Conservation (phyloP, 202 grass and related monocot species). For the Dendrocalamus latiflorus region DNA sequence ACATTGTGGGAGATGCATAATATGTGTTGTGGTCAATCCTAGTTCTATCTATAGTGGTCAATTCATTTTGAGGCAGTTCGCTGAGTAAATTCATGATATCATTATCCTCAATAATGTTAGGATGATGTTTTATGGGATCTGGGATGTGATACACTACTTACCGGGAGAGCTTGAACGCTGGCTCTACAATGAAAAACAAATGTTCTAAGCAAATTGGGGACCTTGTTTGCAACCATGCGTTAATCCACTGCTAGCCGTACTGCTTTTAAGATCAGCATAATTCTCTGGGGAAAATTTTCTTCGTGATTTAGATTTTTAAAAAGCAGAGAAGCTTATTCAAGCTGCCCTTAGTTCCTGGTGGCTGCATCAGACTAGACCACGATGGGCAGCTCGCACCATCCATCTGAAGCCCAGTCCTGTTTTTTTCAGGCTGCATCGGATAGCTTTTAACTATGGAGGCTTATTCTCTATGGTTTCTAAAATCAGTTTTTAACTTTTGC, state of each 20-base stretch:
- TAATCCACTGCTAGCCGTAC: background rate
- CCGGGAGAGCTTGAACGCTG: background rate
- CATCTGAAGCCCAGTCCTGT: no score
- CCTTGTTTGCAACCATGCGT: background rate
- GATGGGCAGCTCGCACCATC: background rate
- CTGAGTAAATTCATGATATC: background rate
- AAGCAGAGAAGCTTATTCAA: background rate
- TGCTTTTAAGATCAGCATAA: background rate
- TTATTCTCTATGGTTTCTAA: no score
- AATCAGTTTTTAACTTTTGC: no score
- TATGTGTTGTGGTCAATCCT: no score
- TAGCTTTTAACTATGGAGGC: no score
- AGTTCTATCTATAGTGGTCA: background rate
- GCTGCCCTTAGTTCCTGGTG: background rate
- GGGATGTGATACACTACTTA: background rate
- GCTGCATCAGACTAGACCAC: background rate
- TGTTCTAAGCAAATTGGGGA: background rate
- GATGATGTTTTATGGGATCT: background rate
- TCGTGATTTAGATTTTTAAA: background rate
- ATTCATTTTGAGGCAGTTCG: background rate
- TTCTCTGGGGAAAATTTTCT: background rate
- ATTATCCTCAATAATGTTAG: background rate
- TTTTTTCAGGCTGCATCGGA: no score
- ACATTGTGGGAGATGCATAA: background rate
- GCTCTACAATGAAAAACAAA: background rate